Base-by-base conservation (phyloP, 805 yeast species). In the Nakazawaea molendinolei region DNA sequence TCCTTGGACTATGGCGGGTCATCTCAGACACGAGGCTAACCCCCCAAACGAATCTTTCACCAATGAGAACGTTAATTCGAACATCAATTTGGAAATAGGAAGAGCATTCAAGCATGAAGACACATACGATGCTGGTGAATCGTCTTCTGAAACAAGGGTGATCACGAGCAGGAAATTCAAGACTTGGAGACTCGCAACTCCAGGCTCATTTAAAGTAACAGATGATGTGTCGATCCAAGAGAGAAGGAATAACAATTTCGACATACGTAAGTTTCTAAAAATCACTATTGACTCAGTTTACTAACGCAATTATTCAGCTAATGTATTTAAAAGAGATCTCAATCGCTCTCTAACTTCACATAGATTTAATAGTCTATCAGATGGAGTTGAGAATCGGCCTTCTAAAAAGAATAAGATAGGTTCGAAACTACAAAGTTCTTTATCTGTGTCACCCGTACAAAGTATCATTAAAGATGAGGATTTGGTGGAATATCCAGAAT, bases 141-240 rank as follows among this genome's bases (percentile, higher is more conserved):
- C 15, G 9, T 15, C 17, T 8, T 27, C 17, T 27, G 30, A 27
- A 15, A 20, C 30, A 8, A 27, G 19, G 13, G 17, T 18, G 8
- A 3, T 27, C 17, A 15, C 30, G 8, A 27, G 30, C 17, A 4
- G 15, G 20, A 13, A n/a, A n/a, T n/a, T 27, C 17, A 31, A 20
- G 23, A 5, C 25, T 8, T 30, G 18, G 23, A 34, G 14, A 15
- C 13, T 31, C 15, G 30, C 18, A 15, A 30, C 39, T 7, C 34
- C 39, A 9, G 39, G 39, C 8, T 36, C 39, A 4, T 36, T 36
- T 9, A 30, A 30, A 21, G 15, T 29, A 12, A 14, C 22, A 7
- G 33, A 35, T 16, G 31, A 13, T 8, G 36, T 26, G 15, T n/a
- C n/a, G n/a, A n/a, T n/a, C n/a, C n/a, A n/a, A 33, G 21, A 21